These are phyloP conservation scores for Benincasa hispida DNA, from an alignment of 306 rosid species.

Conservation along the genomic window DNA sequence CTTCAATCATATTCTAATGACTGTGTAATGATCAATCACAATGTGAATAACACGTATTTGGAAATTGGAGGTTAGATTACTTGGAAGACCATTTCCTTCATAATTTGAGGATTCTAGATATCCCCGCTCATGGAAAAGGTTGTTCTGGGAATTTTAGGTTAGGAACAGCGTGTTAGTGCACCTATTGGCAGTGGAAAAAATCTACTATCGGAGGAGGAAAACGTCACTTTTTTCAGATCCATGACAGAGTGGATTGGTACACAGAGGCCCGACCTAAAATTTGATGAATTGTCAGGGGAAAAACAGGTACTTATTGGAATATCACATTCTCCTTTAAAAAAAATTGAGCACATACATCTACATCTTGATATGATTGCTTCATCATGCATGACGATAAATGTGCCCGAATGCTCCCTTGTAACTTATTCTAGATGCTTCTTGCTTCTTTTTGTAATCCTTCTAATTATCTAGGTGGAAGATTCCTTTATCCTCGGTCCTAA, in stretches of 20 bases:
- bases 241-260: constrained; percentile 52
- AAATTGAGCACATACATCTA: background rate
- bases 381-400: background rate
- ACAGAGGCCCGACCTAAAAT: constrained; percentile 33
- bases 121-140: constrained; percentile 18
- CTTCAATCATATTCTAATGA: background rate
- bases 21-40: background rate
- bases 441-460: background rate
- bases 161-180: constrained; percentile 36
- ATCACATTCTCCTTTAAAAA: background rate
- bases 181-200: constrained; percentile 29
- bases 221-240: constrained; percentile 38
- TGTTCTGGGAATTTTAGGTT: constrained; percentile 46
- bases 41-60: background rate
- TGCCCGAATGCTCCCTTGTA: background rate
- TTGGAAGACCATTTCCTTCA: background rate
- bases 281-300: constrained; percentile 60
- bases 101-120: constrained; percentile 8
- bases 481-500: background rate
- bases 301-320: constrained; percentile 45
- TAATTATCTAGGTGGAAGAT: background rate
- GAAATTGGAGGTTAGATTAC: background rate
- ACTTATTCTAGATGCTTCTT: background rate
- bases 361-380: background rate
- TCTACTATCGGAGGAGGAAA: constrained; percentile 25